Evolutionary conservation across 371 early-diverging fungal species (phyloP), one percentile per base, ranked within the genome.

Genomic region (Apophysomyces trapeziformis): DNA sequence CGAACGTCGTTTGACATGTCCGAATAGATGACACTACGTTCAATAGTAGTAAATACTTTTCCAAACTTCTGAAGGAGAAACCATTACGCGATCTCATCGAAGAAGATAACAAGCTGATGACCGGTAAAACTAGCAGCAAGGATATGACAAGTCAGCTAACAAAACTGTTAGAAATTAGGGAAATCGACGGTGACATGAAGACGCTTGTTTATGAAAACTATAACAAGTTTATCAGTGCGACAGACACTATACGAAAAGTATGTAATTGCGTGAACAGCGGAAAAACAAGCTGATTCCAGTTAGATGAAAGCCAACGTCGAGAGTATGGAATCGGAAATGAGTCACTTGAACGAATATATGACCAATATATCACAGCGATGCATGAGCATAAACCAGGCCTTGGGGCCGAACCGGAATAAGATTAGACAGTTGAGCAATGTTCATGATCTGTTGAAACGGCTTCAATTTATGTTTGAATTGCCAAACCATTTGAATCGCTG

Each of bases 201-300:
- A 95, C 97, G 0, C 81, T 97, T 18, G 98, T 97, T 1, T 97
- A 97, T 70, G 95, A 96, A 75, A 97, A 97, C 82, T 97, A 97
- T 67, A 92, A 84, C 86, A 95, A 95, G 80, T 96, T 97, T 68
- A 94, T 96, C 58, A 89, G 90, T 50, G 98, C 98, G 1, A 93
- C 96, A 1, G 95, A 96, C 64, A 95, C 97, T 1, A 93, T 97
- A 43, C 74, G 86, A 60, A 89, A 87, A 76, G 88, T 84, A 79
- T 21, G 35, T 18, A 4, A 5, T 39, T 13, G 26, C 3, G 43
- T 0, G 21, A 18, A 11, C 2, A 60, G 2, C 43, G 38, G 8
- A 14, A 14, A 57, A 36, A 18, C 37, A 44, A 63, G 12, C n/a
- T 37, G 38, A 16, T 58, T 5, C 0, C 38, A 13, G 54, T 41